These are phyloP conservation scores for Dendrobium huoshanense DNA, from an alignment of 106 monocot species.

Conservation along the genomic window DNA sequence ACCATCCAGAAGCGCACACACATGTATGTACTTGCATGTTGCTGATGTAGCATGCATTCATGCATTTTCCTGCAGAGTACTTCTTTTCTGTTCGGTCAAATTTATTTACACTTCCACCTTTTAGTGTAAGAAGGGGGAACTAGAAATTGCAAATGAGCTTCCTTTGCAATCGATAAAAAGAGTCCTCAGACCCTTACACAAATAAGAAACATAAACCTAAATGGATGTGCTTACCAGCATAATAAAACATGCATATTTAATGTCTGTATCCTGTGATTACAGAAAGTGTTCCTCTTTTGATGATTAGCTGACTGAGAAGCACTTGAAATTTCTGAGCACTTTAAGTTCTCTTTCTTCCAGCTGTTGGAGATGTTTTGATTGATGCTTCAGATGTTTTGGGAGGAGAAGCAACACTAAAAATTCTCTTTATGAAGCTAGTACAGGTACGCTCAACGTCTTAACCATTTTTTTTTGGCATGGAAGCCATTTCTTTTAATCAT, in stretches of 20 bases:
- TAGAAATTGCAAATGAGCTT: neutral
- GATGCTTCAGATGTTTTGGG: conserved; percentile 88
- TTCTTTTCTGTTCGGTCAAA: neutral
- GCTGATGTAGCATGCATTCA: neutral
- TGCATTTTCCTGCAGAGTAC: neutral
- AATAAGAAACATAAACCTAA: neutral
- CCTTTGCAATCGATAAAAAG: neutral
- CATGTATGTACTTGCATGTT: neutral
- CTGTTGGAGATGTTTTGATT: conserved; percentile 69
- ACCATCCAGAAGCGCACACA: neutral
- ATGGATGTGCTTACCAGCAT: neutral
- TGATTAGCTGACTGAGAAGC: neutral
- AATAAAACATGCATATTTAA: neutral
- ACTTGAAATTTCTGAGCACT: conserved; percentile 4
- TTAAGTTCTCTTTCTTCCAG: conserved; percentile 31
- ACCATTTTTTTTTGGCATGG: neutral
- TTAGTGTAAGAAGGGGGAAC: neutral
- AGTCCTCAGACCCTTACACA: neutral
- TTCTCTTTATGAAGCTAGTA: conserved; percentile 72
- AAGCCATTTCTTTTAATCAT: neutral
- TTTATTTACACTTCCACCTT: neutral
- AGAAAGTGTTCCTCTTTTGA: neutral
- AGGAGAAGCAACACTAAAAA: conserved; percentile 68
- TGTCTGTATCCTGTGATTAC: neutral
- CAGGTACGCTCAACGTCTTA: conserved; percentile 34